phyloP scores from a whole-genome alignment of 148 eudicot genomes.

The Rhododendron williamsianum region DNA sequence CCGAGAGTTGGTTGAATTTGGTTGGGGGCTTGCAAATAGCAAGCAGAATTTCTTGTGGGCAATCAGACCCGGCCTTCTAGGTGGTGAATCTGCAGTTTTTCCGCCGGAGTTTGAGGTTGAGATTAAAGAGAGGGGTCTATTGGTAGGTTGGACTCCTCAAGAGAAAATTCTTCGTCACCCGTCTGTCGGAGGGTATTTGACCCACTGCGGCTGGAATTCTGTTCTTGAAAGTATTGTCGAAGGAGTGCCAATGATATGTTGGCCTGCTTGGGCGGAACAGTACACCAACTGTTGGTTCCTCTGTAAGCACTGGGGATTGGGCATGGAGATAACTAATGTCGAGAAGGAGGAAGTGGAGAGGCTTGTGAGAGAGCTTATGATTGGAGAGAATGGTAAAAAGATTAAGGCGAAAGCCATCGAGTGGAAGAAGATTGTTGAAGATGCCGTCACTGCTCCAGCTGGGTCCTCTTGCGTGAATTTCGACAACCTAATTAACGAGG shows the following conservation, averaged over 20 bases:
- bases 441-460: constrained; percentile 15
- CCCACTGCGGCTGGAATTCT: constrained; percentile 45
- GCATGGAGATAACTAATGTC: constrained; percentile 20
- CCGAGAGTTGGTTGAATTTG: constrained; percentile 18
- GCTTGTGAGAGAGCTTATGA: constrained; percentile 30
- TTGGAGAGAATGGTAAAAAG: constrained; percentile 27
- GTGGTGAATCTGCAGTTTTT: constrained; percentile 22
- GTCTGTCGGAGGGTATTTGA: constrained; percentile 32
- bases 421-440: constrained; percentile 28
- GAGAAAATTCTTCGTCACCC: constrained; percentile 25
- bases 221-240: constrained; percentile 16
- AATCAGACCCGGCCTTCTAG: constrained; percentile 23
- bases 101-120: constrained; percentile 23
- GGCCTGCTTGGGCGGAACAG: constrained; percentile 35
- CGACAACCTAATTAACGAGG: constrained; percentile 13
- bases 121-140: constrained; percentile 26
- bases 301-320: constrained; percentile 24
- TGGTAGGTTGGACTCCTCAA: constrained; percentile 36
- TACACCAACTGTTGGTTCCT: constrained; percentile 30
- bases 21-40: constrained; percentile 37
- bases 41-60: constrained; percentile 32
- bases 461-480: constrained; percentile 23
- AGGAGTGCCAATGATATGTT: constrained; percentile 29
- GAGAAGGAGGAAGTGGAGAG: constrained; percentile 20
- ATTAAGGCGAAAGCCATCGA: constrained; percentile 22